These are phyloP conservation scores for Chara braunii DNA, from an alignment of 139 green algal species.

Conservation along the genomic window DNA sequence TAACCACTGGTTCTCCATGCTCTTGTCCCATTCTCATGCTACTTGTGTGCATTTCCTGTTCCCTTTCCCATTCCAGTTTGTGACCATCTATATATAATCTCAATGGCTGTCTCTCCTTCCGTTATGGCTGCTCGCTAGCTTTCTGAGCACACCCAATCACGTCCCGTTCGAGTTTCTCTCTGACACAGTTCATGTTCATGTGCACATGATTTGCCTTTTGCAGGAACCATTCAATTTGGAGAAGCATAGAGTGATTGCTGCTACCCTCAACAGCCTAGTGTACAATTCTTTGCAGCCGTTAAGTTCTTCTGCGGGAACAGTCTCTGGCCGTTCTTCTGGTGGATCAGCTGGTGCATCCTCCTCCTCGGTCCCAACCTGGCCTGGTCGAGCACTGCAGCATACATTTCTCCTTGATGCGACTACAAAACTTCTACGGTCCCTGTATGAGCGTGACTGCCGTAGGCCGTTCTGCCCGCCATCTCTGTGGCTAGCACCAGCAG, in stretches of 20 bases:
- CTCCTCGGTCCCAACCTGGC: background rate
- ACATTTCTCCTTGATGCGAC: background rate
- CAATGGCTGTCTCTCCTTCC: constrained; percentile 2
- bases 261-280: constrained; percentile 68
- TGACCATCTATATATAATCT: no score
- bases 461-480: constrained; percentile 60
- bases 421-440: constrained; percentile 26
- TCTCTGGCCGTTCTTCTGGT: no score
- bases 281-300: constrained; percentile 55
- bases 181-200: no score
- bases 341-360: no score
- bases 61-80: no score
- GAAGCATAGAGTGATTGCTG: constrained; percentile 56
- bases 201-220: no score
- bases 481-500: constrained; percentile 71
- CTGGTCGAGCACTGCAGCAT: background rate
- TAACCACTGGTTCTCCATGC: no score
- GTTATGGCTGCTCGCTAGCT: background rate
- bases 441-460: constrained; percentile 72
- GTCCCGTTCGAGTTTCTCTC: no score
- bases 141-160: no score
- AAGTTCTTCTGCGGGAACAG: constrained; percentile 36
- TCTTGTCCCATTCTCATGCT: no score
- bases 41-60: no score
- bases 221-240: constrained; percentile 47